phyloP scores from a whole-genome alignment of 768 basidiomycete genomes.

The Russula virescens region DNA sequence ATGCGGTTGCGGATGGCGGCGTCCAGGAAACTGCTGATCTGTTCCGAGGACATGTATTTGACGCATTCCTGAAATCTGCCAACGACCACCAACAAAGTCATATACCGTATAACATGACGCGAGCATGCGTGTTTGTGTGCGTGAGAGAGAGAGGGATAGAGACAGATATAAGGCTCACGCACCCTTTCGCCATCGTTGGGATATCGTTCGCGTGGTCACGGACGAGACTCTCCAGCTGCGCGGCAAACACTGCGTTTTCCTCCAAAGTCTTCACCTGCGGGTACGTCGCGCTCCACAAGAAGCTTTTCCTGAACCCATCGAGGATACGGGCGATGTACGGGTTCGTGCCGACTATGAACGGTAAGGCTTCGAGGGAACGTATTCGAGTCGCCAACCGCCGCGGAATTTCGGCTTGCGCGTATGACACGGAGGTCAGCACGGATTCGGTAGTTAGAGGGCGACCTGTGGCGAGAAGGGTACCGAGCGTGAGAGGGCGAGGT shows the following conservation, averaged over 20 bases:
- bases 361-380: conserved; percentile 65
- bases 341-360: conserved; percentile 87
- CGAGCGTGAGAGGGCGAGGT: conserved; percentile 65
- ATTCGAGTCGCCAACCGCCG: conserved; percentile 70
- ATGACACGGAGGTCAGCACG: conserved; percentile 66
- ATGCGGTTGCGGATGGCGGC: conserved; percentile 82
- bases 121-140: no score
- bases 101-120: no score
- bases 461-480: conserved; percentile 68
- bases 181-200: conserved; percentile 89
- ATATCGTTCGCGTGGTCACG: conserved; percentile 81
- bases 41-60: conserved; percentile 75
- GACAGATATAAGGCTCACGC: conserved; percentile 5
- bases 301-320: conserved; percentile 62
- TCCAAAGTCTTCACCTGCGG: conserved; percentile 57
- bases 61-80: conserved; percentile 82
- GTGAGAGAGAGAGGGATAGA: not conserved
- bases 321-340: conserved; percentile 75
- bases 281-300: conserved; percentile 62
- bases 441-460: conserved; percentile 66
- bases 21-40: conserved; percentile 76
- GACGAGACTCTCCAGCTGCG: conserved; percentile 64
- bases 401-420: conserved; percentile 72
- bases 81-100: no score
- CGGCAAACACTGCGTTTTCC: conserved; percentile 65